Evolutionary conservation across 371 early-diverging fungal species (phyloP).

Genomic region (Mucor sp.): DNA sequence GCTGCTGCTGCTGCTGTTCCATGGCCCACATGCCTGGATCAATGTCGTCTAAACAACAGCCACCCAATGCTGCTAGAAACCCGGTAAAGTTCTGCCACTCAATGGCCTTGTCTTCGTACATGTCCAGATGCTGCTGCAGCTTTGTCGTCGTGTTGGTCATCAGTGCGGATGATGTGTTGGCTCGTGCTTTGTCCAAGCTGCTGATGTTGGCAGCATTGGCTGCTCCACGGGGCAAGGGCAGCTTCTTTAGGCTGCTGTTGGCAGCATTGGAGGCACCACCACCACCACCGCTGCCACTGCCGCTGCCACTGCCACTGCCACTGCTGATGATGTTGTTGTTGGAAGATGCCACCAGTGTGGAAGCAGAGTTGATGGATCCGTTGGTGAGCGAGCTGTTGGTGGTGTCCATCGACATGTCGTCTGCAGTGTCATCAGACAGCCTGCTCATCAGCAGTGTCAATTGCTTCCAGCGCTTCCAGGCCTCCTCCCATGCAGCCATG

Average conservation of each 20-base stretch:
- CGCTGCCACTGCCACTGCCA: too few species aligned
- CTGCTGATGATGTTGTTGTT: neutral
- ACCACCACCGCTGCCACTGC: too few species aligned
- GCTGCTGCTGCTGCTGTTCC: neutral
- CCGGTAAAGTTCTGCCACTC: conserved; percentile 77
- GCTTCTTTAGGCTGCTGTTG: conserved; percentile 5
- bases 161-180: neutral
- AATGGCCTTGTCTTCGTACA: conserved; percentile 42
- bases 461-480: conserved; percentile 80
- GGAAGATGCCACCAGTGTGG: neutral
- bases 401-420: conserved; percentile 16
- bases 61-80: conserved; percentile 71
- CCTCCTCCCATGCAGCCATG: conserved; percentile 86
- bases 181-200: neutral
- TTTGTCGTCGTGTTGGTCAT: conserved; percentile 2
- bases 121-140: conserved; percentile 14
- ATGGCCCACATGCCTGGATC: neutral
- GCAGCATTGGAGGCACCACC: neutral
- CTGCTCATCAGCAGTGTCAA: conserved; percentile 52
- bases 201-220: neutral
- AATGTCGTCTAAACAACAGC: conserved; percentile 49
- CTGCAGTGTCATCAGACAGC: conserved; percentile 36
- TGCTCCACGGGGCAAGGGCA: neutral
- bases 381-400: neutral
- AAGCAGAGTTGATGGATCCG: neutral